phyloP scores from a whole-genome alignment of 2,329 filamentous ascomycete species.

The Fusarium sp. region DNA sequence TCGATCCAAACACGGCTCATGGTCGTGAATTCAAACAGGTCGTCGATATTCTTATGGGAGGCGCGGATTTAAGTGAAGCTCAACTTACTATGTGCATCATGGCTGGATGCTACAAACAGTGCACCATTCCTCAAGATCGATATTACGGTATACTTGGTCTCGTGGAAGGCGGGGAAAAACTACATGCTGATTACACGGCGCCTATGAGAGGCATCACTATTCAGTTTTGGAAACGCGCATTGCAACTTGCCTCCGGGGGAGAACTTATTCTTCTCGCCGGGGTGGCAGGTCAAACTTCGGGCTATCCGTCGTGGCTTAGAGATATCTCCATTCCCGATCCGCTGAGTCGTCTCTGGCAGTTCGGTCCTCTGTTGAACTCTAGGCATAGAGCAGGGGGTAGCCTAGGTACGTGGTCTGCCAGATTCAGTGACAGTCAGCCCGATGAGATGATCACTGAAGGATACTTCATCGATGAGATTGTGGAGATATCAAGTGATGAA shows the following conservation, averaged over 20 bases:
- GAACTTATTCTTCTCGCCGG: background rate
- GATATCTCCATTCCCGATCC: background rate
- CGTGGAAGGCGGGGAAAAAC: background rate
- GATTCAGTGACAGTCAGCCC: background rate
- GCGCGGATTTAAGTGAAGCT: background rate
- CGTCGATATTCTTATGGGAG: background rate
- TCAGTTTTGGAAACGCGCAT: constrained; percentile 7
- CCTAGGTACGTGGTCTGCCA: background rate
- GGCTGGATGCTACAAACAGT: background rate
- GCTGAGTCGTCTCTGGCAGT: background rate
- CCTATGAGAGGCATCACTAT: constrained; percentile 3
- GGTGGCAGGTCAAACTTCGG: background rate
- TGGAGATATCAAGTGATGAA: background rate
- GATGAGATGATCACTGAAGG: background rate
- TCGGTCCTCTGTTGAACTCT: rapidly evolving
- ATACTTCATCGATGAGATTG: background rate
- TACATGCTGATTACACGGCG: background rate
- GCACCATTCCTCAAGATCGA: background rate
- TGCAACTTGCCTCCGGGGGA: background rate
- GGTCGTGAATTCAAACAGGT: background rate
- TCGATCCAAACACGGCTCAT: background rate
- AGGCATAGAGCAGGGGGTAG: background rate
- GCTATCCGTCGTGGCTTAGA: constrained; percentile 14
- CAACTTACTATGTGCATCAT: background rate
- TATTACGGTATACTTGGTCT: constrained; percentile 23